Percentiles rank a stretch among this genome's conserved stretches.
These are phyloP conservation scores for Trichoderma semiorbis DNA, from an alignment of 2,329 filamentous ascomycete species.

Conservation along the genomic window DNA sequence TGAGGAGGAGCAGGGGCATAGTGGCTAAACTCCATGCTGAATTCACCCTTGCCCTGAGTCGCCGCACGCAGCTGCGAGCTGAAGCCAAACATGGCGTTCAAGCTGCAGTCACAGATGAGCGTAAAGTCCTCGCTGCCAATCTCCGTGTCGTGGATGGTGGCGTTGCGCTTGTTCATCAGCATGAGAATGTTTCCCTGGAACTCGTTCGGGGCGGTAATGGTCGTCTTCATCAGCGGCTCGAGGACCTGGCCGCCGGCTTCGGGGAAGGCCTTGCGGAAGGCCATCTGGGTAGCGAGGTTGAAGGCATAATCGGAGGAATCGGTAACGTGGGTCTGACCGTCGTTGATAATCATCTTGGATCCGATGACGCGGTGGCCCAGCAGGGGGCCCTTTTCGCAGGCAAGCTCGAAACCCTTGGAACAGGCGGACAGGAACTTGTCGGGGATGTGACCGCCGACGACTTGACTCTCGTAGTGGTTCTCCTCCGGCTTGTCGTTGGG, in stretches of 20 bases:
- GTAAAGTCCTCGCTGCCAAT: constrained; percentile 93
- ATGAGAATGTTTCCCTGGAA: constrained; percentile 97
- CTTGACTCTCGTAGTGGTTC: constrained; percentile 83
- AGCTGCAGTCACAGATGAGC: constrained; percentile 82
- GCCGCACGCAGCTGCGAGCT: constrained; percentile 85
- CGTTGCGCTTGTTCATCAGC: constrained; percentile 93
- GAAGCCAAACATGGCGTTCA: constrained; percentile 99
- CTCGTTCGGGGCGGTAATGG: constrained; percentile 91
- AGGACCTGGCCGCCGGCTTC: constrained; percentile 79
- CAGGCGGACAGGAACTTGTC: constrained; percentile 96
- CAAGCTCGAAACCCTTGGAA: constrained; percentile 85
- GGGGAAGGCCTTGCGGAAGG: constrained; percentile 90
- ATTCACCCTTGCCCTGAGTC: constrained; percentile 98
- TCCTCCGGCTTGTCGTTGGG: constrained; percentile 69
- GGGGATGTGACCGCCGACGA: constrained; percentile 84
- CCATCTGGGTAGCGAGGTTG: constrained; percentile 90
- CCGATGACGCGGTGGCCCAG: constrained; percentile 92
- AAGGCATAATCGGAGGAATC: constrained; percentile 97
- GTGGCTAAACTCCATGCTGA: constrained; percentile 98
- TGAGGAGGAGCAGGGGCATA: constrained; percentile 85
- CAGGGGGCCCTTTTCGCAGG: constrained; percentile 82
- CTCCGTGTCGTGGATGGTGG: constrained; percentile 92
- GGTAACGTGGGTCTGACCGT: constrained; percentile 94
- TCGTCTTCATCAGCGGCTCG: constrained; percentile 97
- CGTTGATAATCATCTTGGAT: constrained; percentile 85